A percentile compares a stretch with the other conserved stretches of the same genome.
Conservation (phyloP, 2,329 filamentous ascomycete species). For the Cadophora luteo-olivacea region DNA sequence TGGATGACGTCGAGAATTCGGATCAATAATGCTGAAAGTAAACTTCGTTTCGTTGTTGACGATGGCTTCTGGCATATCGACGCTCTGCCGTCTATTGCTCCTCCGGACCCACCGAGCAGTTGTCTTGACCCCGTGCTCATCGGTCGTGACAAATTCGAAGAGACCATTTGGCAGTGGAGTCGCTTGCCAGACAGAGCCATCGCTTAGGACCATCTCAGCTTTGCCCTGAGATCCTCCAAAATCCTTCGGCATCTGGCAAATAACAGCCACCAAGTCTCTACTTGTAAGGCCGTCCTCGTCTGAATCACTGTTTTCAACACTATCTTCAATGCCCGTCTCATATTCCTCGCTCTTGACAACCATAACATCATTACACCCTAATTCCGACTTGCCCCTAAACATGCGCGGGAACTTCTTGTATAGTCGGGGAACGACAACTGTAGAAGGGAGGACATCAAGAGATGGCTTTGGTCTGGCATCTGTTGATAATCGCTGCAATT, state of each 20-base stretch:
- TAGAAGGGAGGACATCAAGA: conserved; percentile 76
- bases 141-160: conserved; percentile 66
- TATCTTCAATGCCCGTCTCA: conserved; percentile 54
- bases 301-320: conserved; percentile 58
- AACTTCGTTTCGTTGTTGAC: conserved; percentile 60
- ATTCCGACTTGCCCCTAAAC: conserved; percentile 66
- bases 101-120: conserved; percentile 75
- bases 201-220: conserved; percentile 69
- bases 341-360: conserved; percentile 76
- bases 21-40: conserved; percentile 79
- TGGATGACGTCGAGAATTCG: conserved; percentile 72
- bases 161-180: conserved; percentile 60
- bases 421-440: conserved; percentile 65
- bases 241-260: conserved; percentile 65
- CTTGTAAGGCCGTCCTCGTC: conserved; percentile 58
- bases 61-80: conserved; percentile 38
- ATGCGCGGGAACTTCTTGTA: conserved; percentile 67
- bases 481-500: conserved; percentile 70
- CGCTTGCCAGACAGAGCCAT: conserved; percentile 65
- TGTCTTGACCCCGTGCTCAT: conserved; percentile 61
- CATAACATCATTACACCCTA: conserved; percentile 74
- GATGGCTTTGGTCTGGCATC: conserved; percentile 69
- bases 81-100: conserved; percentile 46
- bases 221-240: conserved; percentile 50
- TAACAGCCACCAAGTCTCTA: conserved; percentile 68